Conservation (phyloP, 345 rosid species). For the Sisymbrium altissimum region DNA sequence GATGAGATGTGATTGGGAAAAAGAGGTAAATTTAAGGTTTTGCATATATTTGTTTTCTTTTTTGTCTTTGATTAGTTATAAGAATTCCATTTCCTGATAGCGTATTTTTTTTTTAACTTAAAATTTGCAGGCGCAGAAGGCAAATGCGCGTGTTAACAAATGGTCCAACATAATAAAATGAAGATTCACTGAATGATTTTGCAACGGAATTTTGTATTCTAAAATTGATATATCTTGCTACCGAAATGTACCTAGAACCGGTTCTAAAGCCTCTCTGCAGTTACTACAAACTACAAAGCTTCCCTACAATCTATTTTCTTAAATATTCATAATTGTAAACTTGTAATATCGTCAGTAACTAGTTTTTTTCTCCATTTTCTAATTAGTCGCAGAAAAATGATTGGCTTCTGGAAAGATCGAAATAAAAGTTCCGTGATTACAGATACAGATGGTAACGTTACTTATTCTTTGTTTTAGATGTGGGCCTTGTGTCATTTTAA, state of each 20-base stretch:
- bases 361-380: no score
- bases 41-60: neutral
- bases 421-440: no score
- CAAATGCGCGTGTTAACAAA: conserved; percentile 49
- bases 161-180: conserved; percentile 42
- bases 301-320: no score
- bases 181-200: neutral
- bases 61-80: neutral
- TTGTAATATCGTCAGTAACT: no score
- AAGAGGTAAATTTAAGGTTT: conserved; percentile 44
- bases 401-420: no score
- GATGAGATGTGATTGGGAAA: conserved; percentile 68
- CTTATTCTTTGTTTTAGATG: neutral
- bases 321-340: no score
- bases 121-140: conserved; percentile 63
- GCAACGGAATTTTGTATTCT: neutral
- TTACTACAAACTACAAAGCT: no score
- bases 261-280: no score
- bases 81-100: neutral
- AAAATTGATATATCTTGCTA: neutral
- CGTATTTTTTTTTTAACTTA: neutral
- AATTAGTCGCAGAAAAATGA: no score
- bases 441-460: no score
- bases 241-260: neutral
- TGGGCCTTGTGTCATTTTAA: neutral